phyloP scores from a whole-genome alignment of 345 rosid species.

The Populus simonii region DNA sequence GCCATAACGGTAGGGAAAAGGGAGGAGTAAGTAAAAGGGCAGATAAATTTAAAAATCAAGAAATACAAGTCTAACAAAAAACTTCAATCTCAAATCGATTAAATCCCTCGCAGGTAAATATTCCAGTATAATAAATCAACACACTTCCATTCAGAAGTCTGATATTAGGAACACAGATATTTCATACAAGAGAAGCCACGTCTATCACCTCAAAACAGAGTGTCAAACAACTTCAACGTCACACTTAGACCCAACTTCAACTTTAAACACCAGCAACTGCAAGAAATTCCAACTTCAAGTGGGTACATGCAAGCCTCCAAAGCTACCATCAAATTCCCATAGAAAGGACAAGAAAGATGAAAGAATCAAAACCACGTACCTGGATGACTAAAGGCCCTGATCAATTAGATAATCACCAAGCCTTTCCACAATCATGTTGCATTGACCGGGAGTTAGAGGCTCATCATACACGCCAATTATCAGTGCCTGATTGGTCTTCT shows the following conservation, averaged over 20 bases:
- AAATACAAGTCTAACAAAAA: background rate
- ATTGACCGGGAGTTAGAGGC: constrained; percentile 81
- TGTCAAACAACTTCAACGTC: background rate
- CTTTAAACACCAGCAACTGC: background rate
- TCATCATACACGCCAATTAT: constrained; percentile 74
- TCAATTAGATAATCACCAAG: constrained; percentile 56
- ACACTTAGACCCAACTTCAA: background rate
- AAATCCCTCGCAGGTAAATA: background rate
- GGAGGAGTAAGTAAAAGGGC: background rate
- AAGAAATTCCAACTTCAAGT: constrained; percentile 4
- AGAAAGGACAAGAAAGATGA: background rate
- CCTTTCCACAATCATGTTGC: constrained; percentile 91
- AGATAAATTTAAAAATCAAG: background rate
- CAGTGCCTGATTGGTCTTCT: constrained; percentile 38
- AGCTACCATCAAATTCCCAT: background rate
- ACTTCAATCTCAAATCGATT: background rate
- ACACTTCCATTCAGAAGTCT: background rate
- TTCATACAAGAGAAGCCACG: background rate
- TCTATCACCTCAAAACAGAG: background rate
- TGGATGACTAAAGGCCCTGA: constrained; percentile 6
- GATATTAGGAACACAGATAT: background rate
- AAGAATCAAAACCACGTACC: background rate
- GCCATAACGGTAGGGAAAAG: background rate
- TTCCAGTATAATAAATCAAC: background rate
- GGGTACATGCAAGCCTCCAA: background rate